A percentile compares a stretch with the other conserved stretches of the same genome.
Conservation (phyloP, 78 protist genomes). For the Cavenderia fasciculata region DNA sequence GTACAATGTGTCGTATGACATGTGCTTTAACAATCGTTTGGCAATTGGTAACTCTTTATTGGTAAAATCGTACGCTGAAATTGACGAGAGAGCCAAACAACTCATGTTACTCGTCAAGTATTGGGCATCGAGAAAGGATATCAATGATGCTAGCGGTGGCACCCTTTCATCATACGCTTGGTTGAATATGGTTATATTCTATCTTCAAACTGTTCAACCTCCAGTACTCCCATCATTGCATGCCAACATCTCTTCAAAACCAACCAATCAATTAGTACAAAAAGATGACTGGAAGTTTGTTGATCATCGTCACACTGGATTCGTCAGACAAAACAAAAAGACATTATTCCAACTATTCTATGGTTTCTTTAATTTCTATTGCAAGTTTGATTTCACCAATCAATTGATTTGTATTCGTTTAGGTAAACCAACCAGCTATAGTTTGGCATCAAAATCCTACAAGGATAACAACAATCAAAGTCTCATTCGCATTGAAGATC, state of each 20-base stretch:
- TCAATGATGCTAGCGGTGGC: constrained; percentile 13
- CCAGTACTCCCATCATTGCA: constrained; percentile 50
- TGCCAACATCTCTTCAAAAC: too few relatives aligned
- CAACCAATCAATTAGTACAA: neutral
- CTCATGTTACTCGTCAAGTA: constrained; percentile 27
- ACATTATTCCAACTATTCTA: constrained; percentile 2
- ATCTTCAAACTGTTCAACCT: constrained; percentile 30
- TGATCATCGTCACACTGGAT: neutral
- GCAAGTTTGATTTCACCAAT: constrained; percentile 11
- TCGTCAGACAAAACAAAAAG: neutral
- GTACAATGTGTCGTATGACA: constrained; percentile 11
- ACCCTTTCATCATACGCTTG: constrained; percentile 24
- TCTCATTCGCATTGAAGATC: constrained; percentile 10
- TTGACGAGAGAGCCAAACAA: constrained; percentile 9
- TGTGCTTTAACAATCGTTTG: constrained; percentile 5
- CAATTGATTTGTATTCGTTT: neutral
- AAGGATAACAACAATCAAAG: neutral
- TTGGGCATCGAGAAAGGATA: constrained; percentile 20
- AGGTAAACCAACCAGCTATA: neutral
- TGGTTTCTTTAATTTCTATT: constrained; percentile 32
- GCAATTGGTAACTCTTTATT: constrained; percentile 28
- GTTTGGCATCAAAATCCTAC: neutral
- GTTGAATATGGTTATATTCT: constrained; percentile 31
- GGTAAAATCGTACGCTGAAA: neutral
- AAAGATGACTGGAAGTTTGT: neutral